A percentile compares a stretch with the other conserved stretches of the same genome.
Conservation (phyloP, 2,329 filamentous ascomycete genomes). For the Fusarium tjaetaba region DNA sequence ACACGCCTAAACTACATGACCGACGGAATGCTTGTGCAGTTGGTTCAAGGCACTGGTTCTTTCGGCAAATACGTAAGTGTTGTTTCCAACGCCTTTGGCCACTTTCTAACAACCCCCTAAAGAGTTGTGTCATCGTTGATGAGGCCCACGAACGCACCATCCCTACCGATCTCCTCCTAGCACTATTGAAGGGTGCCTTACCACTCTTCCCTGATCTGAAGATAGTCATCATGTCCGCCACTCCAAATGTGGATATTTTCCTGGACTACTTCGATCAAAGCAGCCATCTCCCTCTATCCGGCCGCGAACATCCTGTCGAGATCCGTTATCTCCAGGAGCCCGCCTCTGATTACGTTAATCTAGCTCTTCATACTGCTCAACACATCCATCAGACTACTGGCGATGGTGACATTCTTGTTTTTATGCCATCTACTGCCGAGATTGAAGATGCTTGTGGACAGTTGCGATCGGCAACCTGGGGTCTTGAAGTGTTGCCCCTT, state of each 20-base stretch:
- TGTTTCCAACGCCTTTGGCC: background rate
- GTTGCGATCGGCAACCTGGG: slow-evolving; percentile 46
- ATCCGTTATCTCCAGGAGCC: background rate
- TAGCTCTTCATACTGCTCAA: background rate
- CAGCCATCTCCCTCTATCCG: background rate
- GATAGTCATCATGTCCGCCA: background rate
- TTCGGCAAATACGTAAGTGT: background rate
- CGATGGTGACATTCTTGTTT: background rate
- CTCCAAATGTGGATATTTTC: background rate
- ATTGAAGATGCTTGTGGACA: background rate
- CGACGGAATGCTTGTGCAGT: slow-evolving; percentile 9
- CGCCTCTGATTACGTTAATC: background rate
- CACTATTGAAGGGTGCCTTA: background rate
- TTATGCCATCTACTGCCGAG: background rate
- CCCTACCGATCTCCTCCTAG: background rate
- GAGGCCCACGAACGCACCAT: background rate
- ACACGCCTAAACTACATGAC: slow-evolving; percentile 29
- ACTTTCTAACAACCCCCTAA: background rate
- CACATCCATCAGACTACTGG: background rate
- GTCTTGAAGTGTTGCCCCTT: slow-evolving; percentile 89
- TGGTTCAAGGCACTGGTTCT: background rate
- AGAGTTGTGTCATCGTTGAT: background rate
- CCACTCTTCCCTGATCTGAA: background rate
- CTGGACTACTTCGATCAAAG: background rate
- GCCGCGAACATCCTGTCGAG: background rate